Evolutionary conservation across 371 early-diverging fungal genomes (phyloP).

Genomic region (Chytridiales sp.): DNA sequence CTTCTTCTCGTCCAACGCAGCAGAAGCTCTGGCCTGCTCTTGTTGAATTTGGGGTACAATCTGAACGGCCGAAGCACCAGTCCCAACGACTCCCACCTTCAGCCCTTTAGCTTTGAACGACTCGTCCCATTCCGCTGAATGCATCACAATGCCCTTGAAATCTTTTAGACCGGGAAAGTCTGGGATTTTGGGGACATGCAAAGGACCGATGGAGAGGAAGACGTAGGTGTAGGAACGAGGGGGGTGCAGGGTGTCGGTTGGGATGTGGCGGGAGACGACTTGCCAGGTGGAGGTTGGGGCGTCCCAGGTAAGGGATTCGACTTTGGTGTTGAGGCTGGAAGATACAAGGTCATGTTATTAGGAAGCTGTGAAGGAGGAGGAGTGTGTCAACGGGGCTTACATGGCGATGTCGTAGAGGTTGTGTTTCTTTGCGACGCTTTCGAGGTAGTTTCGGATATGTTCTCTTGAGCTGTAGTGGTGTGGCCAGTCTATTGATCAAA

Average conservation of each 20-base stretch:
- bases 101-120: conserved; percentile 22
- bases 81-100: conserved; percentile 40
- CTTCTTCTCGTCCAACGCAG: no score
- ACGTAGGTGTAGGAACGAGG: conserved; percentile 17
- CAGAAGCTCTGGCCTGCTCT: no score
- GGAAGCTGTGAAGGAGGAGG: background rate
- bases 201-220: conserved; percentile 47
- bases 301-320: background rate
- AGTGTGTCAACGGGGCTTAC: conserved; percentile 18
- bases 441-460: conserved; percentile 57
- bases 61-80: conserved; percentile 53
- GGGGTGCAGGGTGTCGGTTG: conserved; percentile 9
- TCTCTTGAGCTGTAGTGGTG: conserved; percentile 41
- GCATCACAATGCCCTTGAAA: conserved; percentile 40
- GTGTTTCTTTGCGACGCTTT: conserved; percentile 50
- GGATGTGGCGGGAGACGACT: background rate
- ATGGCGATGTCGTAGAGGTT: conserved; percentile 47
- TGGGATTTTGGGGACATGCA: conserved; percentile 56
- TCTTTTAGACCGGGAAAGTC: conserved; percentile 48
- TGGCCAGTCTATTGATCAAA: conserved; percentile 52
- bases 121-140: conserved; percentile 39
- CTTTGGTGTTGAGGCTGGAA: conserved; percentile 6
- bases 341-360: no score
- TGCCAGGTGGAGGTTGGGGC: background rate
- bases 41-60: conserved; percentile 41